Percentiles rank a stretch among this genome's conserved stretches.
Evolutionary conservation across 352 stramenopile genomes (phyloP).

Genomic region (Phytopythium litorale): DNA sequence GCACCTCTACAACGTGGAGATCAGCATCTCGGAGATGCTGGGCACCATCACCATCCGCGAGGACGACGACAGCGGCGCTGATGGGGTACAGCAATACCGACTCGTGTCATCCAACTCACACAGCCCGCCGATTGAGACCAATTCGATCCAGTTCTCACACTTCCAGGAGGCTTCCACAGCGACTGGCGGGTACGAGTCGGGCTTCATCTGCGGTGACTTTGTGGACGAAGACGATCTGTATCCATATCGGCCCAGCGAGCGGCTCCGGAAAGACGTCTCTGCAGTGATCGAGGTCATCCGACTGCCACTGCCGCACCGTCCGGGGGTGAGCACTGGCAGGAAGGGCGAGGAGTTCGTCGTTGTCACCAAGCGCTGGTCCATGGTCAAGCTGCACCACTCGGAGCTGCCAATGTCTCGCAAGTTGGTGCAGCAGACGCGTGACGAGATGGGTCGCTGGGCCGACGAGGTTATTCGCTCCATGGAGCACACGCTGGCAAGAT

Average conservation of each 20-base stretch:
- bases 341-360: constrained; percentile 21
- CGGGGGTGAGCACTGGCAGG: neutral
- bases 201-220: constrained; percentile 27
- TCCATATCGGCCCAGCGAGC: constrained; percentile 18
- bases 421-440: constrained; percentile 21
- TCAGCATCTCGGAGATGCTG: constrained; percentile 40
- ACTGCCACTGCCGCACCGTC: constrained; percentile 9
- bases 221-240: constrained; percentile 37
- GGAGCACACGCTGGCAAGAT: constrained; percentile 14
- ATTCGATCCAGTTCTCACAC: constrained; percentile 37
- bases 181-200: constrained; percentile 11
- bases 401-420: constrained; percentile 22
- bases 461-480: constrained; percentile 30
- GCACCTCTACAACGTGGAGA: constrained; percentile 39
- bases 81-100: constrained; percentile 28
- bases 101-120: constrained; percentile 20
- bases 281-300: constrained; percentile 22
- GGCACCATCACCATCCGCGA: constrained; percentile 44
- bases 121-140: constrained; percentile 23
- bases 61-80: constrained; percentile 27
- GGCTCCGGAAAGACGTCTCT: constrained; percentile 27
- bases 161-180: constrained; percentile 14
- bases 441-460: constrained; percentile 28
- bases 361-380: constrained; percentile 28
- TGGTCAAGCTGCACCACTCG: constrained; percentile 32